Percentiles rank a stretch among this genome's conserved stretches.
These are phyloP conservation scores for Vaccinium macrocarpon DNA, from an alignment of 148 eudicot species.

Conservation along the genomic window DNA sequence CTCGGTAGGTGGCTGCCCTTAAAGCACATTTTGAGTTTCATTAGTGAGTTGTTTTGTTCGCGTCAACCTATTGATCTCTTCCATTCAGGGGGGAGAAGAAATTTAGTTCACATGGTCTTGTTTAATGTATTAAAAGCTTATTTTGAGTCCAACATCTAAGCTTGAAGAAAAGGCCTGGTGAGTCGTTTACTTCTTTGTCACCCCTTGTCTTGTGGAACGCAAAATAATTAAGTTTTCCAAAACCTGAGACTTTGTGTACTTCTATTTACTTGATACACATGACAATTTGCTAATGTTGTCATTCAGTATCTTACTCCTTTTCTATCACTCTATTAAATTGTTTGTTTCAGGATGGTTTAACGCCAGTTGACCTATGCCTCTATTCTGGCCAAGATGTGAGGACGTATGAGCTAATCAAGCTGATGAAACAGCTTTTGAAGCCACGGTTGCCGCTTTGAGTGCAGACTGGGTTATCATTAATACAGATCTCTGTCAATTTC, in stretches of 20 bases:
- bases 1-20: not conserved
- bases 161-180: too few species aligned
- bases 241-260: not conserved
- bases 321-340: not conserved
- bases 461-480: not conserved
- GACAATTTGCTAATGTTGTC: not conserved
- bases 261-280: not conserved
- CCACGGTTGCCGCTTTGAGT: slow-evolving; percentile 21
- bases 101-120: not conserved
- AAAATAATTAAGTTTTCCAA: not conserved
- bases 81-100: not conserved
- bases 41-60: not conserved
- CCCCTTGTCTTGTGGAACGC: not conserved
- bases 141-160: not conserved
- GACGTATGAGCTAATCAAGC: slow-evolving; percentile 79
- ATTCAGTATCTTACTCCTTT: not conserved
- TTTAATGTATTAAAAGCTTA: not conserved
- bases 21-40: not conserved
- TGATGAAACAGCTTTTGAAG: slow-evolving; percentile 57
- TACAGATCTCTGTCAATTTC: not conserved
- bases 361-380: slow-evolving; percentile 76
- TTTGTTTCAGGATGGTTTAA: slow-evolving; percentile 33
- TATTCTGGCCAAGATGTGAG: slow-evolving; percentile 62
- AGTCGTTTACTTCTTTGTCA: not conserved
- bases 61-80: not conserved